Evolutionary conservation across 169 alveolate genomes (phyloP).

Genomic region (Cryptosporidium muris): DNA sequence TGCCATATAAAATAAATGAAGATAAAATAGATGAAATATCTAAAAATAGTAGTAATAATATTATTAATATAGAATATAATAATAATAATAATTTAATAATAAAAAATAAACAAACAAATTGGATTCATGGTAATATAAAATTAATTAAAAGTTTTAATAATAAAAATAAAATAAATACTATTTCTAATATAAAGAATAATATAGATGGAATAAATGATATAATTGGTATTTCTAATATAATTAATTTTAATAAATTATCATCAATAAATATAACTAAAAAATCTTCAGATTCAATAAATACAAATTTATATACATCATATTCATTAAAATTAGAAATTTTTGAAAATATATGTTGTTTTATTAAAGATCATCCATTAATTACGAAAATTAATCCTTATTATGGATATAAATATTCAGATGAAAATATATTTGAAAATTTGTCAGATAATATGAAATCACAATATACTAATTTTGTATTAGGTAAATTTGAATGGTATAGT

Average conservation of each 20-base stretch:
- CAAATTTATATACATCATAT: background rate
- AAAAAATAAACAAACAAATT: no score
- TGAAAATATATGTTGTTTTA: slow-evolving; percentile 38
- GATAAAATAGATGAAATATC: background rate
- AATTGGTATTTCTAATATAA: no score
- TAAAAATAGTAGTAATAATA: background rate
- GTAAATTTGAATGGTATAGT: slow-evolving; percentile 19
- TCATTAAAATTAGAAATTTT: slow-evolving; percentile 15
- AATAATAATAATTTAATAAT: background rate
- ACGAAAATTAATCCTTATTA: slow-evolving; percentile 1
- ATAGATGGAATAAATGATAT: no score
- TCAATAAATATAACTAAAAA: background rate
- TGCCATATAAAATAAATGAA: background rate
- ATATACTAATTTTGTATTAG: slow-evolving; percentile 32
- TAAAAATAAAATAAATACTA: no score
- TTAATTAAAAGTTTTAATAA: no score
- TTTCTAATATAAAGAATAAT: no score
- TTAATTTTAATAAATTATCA: no score
- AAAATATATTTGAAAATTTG: background rate
- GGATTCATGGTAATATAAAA: no score
- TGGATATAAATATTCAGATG: background rate
- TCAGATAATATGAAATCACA: slow-evolving; percentile 8
- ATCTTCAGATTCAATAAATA: background rate
- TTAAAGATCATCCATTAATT: slow-evolving; percentile 26
- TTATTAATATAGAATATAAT: background rate